Percentiles rank a stretch among this genome's conserved stretches.
These are phyloP conservation scores for Endothia cerciana DNA, from an alignment of 2,329 filamentous ascomycete genomes.

Conservation along the genomic window DNA sequence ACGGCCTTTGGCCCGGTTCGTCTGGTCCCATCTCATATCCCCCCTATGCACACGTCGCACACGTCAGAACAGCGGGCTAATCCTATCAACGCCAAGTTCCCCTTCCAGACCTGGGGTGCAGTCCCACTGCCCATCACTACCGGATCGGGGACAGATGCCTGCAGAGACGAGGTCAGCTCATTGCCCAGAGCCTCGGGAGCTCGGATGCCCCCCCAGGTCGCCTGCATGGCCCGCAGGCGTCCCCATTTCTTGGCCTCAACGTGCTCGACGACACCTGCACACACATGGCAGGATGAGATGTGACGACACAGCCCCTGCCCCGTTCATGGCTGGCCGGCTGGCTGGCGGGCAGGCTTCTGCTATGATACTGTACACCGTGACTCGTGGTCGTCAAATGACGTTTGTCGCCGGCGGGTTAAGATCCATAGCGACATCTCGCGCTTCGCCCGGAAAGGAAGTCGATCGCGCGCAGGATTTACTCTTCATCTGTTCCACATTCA, in stretches of 20 bases:
- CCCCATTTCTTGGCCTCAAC: neutral
- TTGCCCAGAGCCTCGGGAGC: neutral
- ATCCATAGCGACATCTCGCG: conserved; percentile 16
- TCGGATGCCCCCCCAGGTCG: neutral
- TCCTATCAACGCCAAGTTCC: neutral
- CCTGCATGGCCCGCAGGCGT: neutral
- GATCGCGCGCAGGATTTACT: conserved; percentile 27
- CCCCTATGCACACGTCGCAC: neutral
- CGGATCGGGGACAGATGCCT: neutral
- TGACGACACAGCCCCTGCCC: neutral
- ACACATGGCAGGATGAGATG: neutral
- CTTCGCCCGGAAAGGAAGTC: conserved; percentile 27
- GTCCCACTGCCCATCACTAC: neutral
- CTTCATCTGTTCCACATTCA: conserved; percentile 16
- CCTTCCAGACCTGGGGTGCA: neutral
- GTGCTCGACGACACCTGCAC: neutral
- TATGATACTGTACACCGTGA: neutral
- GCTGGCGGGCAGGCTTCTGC: neutral
- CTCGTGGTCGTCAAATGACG: conserved; percentile 3
- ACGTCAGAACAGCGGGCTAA: neutral
- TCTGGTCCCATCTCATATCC: neutral
- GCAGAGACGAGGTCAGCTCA: neutral
- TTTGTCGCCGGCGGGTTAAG: neutral
- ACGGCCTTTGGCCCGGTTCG: neutral
- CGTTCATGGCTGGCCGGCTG: neutral